Evolutionary conservation across 2,329 filamentous ascomycete species (phyloP).

Genomic region (Parastagonospora nodorum): DNA sequence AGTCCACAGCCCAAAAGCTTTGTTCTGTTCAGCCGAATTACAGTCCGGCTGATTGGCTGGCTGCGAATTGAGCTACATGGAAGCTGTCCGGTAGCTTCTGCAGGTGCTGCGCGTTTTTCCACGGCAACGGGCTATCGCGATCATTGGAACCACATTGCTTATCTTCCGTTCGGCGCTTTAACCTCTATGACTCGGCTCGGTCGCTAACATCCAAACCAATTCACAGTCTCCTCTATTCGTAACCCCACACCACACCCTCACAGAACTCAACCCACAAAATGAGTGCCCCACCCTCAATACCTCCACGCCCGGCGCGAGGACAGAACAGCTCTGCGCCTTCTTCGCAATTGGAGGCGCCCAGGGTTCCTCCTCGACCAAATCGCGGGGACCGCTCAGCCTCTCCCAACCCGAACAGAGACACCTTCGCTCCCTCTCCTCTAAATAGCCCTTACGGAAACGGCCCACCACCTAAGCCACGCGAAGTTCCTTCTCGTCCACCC

Average conservation of each 20-base stretch:
- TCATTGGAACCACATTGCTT: constrained; percentile 22
- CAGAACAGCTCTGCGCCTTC: constrained; percentile 50
- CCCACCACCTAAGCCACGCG: constrained; percentile 35
- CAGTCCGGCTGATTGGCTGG: constrained; percentile 20
- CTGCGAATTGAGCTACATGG: constrained; percentile 13
- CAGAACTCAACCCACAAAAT: constrained; percentile 39
- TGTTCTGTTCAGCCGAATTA: constrained; percentile 18
- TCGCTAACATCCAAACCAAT: constrained; percentile 27
- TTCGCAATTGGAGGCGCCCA: constrained; percentile 63
- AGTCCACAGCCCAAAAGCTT: constrained; percentile 19
- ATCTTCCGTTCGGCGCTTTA: constrained; percentile 28
- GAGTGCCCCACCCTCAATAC: constrained; percentile 60
- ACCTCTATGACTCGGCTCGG: constrained; percentile 15
- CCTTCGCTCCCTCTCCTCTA: constrained; percentile 83
- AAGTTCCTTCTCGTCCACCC: constrained; percentile 64
- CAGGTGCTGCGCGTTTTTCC: constrained; percentile 23
- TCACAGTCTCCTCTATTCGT: constrained; percentile 5
- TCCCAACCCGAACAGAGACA: constrained; percentile 66
- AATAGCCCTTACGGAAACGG: constrained; percentile 67
- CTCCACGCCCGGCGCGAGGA: constrained; percentile 65
- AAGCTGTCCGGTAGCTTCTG: constrained; percentile 21
- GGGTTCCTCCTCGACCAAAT: constrained; percentile 77
- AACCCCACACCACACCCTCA: constrained; percentile 19
- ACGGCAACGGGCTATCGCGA: constrained; percentile 13
- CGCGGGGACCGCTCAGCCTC: constrained; percentile 77